Conservation (phyloP, 2,329 filamentous ascomycete genomes). For the Penicillium oxalicum region DNA sequence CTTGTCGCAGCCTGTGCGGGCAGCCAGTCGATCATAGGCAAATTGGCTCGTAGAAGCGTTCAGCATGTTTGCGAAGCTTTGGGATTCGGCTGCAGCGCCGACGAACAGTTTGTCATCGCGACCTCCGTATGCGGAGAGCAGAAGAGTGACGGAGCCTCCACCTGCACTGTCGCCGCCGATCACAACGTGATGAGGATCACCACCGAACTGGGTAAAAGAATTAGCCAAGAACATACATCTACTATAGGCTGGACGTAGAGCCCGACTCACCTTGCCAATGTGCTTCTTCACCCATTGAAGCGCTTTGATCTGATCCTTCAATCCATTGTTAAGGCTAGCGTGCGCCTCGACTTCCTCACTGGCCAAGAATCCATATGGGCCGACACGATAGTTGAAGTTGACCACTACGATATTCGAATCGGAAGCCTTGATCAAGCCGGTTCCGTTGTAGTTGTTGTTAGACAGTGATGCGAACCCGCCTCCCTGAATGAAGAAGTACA, state of each 20-base stretch:
- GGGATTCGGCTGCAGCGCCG: slow-evolving; percentile 50
- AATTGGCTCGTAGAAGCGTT: slow-evolving; percentile 47
- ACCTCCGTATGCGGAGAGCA: slow-evolving; percentile 53
- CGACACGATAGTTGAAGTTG: slow-evolving; percentile 70
- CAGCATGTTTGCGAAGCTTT: slow-evolving; percentile 47
- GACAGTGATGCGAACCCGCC: slow-evolving; percentile 58
- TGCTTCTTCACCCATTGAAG: slow-evolving; percentile 64
- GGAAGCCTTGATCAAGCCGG: slow-evolving; percentile 55
- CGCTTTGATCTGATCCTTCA: slow-evolving; percentile 64
- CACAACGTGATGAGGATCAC: slow-evolving; percentile 61
- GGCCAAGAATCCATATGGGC: slow-evolving; percentile 65
- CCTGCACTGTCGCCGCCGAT: slow-evolving; percentile 65
- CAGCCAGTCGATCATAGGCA: slow-evolving; percentile 47
- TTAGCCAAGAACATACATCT: no score
- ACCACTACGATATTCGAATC: slow-evolving; percentile 61
- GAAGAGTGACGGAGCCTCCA: slow-evolving; percentile 56
- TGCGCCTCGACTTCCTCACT: slow-evolving; percentile 47
- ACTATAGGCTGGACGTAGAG: no score
- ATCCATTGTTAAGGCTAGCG: slow-evolving; percentile 60
- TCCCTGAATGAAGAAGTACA: slow-evolving; percentile 58
- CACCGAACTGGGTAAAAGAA: slow-evolving; percentile 52
- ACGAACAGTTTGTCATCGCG: slow-evolving; percentile 46
- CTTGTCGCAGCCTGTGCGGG: slow-evolving; percentile 44
- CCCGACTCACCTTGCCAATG: slow-evolving; percentile 44
- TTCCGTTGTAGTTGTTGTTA: slow-evolving; percentile 55